Evolutionary conservation across 2,329 filamentous ascomycete species (phyloP).

Genomic region (Epichloe coenophiala): DNA sequence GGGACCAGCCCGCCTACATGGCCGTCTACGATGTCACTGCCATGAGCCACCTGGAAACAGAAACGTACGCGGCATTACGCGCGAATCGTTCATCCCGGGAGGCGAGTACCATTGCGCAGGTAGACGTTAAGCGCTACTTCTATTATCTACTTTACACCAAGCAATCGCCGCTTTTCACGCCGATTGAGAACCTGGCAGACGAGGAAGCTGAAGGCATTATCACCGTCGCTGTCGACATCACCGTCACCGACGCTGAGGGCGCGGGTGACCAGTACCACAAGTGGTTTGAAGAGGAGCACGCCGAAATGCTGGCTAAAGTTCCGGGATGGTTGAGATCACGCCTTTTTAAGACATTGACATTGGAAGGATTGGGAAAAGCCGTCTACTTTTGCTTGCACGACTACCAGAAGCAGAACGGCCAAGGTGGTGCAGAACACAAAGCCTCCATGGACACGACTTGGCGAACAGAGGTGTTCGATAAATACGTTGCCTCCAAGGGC

Average conservation of each 20-base stretch:
- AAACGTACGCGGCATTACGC: conserved; percentile 55
- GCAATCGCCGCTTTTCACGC: conserved; percentile 41
- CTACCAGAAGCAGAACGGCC: conserved; percentile 51
- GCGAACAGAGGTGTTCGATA: conserved; percentile 42
- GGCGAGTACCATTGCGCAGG: conserved; percentile 38
- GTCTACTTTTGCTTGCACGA: conserved; percentile 58
- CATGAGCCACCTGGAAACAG: conserved; percentile 55
- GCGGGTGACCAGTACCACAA: conserved; percentile 42
- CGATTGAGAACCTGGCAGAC: conserved; percentile 46
- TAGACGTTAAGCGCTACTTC: conserved; percentile 55
- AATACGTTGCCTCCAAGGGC: conserved; percentile 42
- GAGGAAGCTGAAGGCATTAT: conserved; percentile 45
- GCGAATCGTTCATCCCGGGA: conserved; percentile 41
- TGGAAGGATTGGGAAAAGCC: conserved; percentile 40
- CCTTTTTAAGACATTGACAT: conserved; percentile 51
- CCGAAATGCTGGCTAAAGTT: conserved; percentile 55
- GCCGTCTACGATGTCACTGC: conserved; percentile 71
- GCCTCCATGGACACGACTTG: conserved; percentile 50
- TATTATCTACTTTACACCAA: conserved; percentile 51
- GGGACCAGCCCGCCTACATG: conserved; percentile 52
- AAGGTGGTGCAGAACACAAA: conserved; percentile 50
- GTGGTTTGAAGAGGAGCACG: conserved; percentile 68
- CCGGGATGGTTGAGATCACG: conserved; percentile 69
- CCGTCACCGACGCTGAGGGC: conserved; percentile 33
- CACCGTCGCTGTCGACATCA: conserved; percentile 48